phyloP scores from a whole-genome alignment of 2,329 filamentous ascomycete species.

The Curvularia verruculosa region DNA sequence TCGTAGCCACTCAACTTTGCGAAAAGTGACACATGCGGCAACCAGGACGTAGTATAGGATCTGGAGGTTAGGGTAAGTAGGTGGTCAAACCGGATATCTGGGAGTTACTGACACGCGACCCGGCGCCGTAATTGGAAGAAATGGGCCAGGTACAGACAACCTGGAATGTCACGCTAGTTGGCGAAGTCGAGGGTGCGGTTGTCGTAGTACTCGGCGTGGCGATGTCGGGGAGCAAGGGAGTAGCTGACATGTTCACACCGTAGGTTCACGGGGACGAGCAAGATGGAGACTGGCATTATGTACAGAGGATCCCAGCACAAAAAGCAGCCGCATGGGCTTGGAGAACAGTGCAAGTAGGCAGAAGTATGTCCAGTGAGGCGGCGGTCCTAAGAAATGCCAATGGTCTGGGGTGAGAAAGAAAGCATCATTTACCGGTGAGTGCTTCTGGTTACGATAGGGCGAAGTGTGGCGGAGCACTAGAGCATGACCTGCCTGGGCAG shows the following conservation, averaged over 20 bases:
- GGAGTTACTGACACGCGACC: conserved; percentile 56
- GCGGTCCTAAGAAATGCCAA: conserved; percentile 2
- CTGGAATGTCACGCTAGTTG: conserved; percentile 35
- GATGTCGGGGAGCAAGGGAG: conserved; percentile 32
- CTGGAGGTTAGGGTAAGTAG: conserved; percentile 50
- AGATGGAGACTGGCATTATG: conserved; percentile 12
- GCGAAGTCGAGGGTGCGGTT: background rate
- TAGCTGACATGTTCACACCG: conserved; percentile 48
- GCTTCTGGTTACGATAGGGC: conserved; percentile 9
- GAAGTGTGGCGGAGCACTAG: conserved; percentile 1
- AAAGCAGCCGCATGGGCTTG: conserved; percentile 9
- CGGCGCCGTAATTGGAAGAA: conserved; percentile 63
- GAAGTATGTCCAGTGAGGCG: conserved; percentile 21
- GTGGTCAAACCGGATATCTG: conserved; percentile 1
- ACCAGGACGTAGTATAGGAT: conserved; percentile 64
- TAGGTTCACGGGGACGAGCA: conserved; percentile 13
- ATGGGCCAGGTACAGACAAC: conserved; percentile 65
- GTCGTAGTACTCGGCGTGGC: conserved; percentile 18
- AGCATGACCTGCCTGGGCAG: conserved; percentile 14
- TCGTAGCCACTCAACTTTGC: conserved; percentile 66
- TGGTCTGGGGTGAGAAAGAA: conserved; percentile 5
- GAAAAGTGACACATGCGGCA: conserved; percentile 64
- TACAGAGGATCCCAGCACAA: conserved; percentile 11
- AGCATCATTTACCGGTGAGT: conserved; percentile 27
- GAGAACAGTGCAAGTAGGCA: conserved; percentile 15